A percentile compares a stretch with the other conserved stretches of the same genome.
These are phyloP conservation scores for Podochytrium sp. DNA, from an alignment of 192 early-diverging fungal genomes.

Conservation along the genomic window DNA sequence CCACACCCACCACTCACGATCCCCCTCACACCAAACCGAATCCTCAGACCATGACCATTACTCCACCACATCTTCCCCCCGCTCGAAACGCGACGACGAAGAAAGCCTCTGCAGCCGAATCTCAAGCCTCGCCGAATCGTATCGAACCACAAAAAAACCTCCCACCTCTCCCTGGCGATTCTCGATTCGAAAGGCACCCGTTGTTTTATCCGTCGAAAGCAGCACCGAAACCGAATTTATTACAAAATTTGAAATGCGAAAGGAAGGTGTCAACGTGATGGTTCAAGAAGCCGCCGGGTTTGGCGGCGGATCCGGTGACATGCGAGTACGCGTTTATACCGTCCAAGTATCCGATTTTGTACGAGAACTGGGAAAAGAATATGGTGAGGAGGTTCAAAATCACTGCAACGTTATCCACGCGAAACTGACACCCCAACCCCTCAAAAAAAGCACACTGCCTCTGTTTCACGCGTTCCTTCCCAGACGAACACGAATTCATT, in stretches of 20 bases:
- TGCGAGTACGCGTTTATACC: constrained; percentile 11
- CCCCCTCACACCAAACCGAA: background rate
- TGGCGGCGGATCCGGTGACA: background rate
- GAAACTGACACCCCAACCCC: too few relatives aligned
- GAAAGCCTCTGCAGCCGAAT: constrained; percentile 17
- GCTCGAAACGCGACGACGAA: background rate
- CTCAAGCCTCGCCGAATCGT: background rate
- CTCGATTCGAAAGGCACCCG: constrained; percentile 10
- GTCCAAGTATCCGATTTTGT: constrained; percentile 11
- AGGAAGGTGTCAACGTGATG: constrained; percentile 7
- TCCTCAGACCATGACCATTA: background rate
- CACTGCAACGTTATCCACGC: too few relatives aligned
- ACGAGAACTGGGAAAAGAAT: constrained; percentile 5
- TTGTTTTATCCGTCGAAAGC: constrained; percentile 1
- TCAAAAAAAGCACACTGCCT: background rate
- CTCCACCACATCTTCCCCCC: background rate
- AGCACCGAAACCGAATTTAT: constrained; percentile 22
- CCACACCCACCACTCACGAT: too few relatives aligned
- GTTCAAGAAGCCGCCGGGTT: constrained; percentile 17
- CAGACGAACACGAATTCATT: constrained; percentile 29
- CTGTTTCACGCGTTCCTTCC: constrained; percentile 24
- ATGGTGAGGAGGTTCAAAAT: constrained; percentile 1
- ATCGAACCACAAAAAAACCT: background rate
- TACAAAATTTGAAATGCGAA: constrained; percentile 25
- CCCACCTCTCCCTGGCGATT: constrained; percentile 10